Conservation (phyloP, 768 basidiomycete species). For the Leccinum longicurvipes region DNA sequence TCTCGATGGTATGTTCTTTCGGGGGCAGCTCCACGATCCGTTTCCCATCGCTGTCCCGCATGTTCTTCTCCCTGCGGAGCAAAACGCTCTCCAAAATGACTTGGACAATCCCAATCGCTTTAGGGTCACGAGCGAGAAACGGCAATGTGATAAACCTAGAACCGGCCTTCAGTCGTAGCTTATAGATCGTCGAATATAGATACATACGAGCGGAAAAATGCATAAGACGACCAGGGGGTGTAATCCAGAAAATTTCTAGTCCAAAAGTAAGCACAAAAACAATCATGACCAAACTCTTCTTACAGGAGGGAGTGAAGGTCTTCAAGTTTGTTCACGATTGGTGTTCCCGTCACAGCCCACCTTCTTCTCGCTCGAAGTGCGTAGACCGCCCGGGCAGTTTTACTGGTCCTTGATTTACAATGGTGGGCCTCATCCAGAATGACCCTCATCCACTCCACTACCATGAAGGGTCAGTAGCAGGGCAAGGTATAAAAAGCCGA, state of each 20-base stretch:
- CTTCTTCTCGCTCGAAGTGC: conserved; percentile 73
- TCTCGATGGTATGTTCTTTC: conserved; percentile 75
- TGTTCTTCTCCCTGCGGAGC: conserved; percentile 88
- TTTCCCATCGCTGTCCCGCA: conserved; percentile 83
- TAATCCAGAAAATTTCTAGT: conserved; percentile 72
- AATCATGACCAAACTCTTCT: conserved; percentile 40
- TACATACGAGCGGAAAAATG: conserved; percentile 86
- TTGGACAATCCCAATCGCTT: conserved; percentile 93
- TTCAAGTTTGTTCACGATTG: conserved; percentile 91
- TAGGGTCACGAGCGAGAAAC: conserved; percentile 86
- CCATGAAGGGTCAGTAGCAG: conserved; percentile 4
- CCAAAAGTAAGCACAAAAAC: conserved; percentile 7
- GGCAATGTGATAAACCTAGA: conserved; percentile 85
- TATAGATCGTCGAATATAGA: neutral
- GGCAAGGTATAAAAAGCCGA: neutral
- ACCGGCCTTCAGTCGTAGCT: conserved; percentile 2
- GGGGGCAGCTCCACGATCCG: conserved; percentile 84
- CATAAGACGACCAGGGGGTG: conserved; percentile 76
- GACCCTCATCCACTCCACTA: conserved; percentile 79
- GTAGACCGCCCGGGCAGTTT: conserved; percentile 86
- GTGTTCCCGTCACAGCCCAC: conserved; percentile 95
- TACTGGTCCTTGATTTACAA: conserved; percentile 86
- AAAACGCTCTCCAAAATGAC: conserved; percentile 88
- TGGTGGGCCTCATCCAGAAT: conserved; percentile 94
- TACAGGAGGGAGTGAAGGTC: conserved; percentile 89